A percentile compares a stretch with the other conserved stretches of the same genome.
phyloP scores from a whole-genome alignment of 2,329 filamentous ascomycete genomes.

The Phoma sp. region DNA sequence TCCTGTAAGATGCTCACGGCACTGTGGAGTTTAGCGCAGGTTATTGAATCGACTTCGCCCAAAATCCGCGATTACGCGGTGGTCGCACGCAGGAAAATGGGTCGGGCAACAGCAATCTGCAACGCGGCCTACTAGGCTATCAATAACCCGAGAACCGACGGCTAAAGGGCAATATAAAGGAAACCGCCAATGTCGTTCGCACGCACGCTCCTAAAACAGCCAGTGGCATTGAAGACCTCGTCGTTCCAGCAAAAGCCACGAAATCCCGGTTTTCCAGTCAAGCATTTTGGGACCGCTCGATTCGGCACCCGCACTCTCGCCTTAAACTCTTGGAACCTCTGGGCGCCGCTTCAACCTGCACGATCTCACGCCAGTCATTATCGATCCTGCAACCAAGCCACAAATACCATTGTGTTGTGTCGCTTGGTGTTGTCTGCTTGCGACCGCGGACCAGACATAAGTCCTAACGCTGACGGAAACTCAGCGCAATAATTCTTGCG shows the following conservation, averaged over 20 bases:
- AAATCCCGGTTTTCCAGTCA: not conserved
- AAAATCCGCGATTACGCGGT: conserved; percentile 4
- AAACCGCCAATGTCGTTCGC: conserved; percentile 12
- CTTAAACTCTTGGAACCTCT: conserved; percentile 8
- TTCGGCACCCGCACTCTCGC: conserved; percentile 1
- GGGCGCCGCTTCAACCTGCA: conserved; percentile 6
- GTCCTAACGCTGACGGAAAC: conserved; percentile 1
- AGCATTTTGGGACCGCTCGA: conserved; percentile 15
- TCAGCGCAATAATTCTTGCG: conserved; percentile 15
- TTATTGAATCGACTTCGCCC: not conserved
- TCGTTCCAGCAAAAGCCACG: not conserved
- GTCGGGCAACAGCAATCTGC: conserved; percentile 2
- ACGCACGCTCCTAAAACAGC: conserved; percentile 3
- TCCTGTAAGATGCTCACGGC: not conserved
- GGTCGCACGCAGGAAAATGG: conserved; percentile 3
- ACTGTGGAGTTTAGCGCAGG: conserved; percentile 2
- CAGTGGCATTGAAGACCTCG: conserved; percentile 3
- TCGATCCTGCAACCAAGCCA: conserved; percentile 5
- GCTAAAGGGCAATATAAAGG: conserved; percentile 17
- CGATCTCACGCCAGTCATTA: conserved; percentile 3
- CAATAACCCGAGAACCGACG: conserved; percentile 15
- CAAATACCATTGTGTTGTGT: conserved; percentile 2
- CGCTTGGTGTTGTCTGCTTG: not conserved
- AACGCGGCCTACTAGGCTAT: not conserved
- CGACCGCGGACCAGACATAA: conserved; percentile 10